These are phyloP conservation scores for Magnaporthales sp. DNA, from an alignment of 2,329 filamentous ascomycete species.

Conservation along the genomic window DNA sequence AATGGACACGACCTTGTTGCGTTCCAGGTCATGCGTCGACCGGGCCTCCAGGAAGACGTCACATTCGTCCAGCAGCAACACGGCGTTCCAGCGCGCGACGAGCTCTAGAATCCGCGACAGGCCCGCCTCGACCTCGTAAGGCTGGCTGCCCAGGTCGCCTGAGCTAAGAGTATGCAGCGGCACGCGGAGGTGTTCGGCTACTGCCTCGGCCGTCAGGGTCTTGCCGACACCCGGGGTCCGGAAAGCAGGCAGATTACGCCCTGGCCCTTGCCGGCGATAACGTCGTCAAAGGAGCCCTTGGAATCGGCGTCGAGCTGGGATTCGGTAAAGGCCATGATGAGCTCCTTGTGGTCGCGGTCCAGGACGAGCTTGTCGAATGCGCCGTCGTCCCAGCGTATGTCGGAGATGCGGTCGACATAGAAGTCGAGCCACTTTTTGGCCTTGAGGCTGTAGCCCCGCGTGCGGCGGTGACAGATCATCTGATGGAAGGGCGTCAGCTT, in stretches of 20 bases:
- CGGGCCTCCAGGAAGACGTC: constrained; percentile 26
- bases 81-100: constrained; percentile 63
- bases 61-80: constrained; percentile 64
- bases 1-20: constrained; percentile 30
- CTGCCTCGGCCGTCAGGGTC: constrained; percentile 32
- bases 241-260: constrained; percentile 27
- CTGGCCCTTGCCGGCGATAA: constrained; percentile 42
- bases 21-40: constrained; percentile 21
- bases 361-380: constrained; percentile 42
- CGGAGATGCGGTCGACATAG: constrained; percentile 32
- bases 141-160: constrained; percentile 62
- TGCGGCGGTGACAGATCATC: constrained; percentile 21
- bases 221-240: constrained; percentile 27
- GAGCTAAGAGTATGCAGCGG: constrained; percentile 46
- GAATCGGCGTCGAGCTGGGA: constrained; percentile 31
- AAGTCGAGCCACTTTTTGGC: constrained; percentile 41
- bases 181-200: constrained; percentile 38
- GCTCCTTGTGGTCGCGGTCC: constrained; percentile 38
- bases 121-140: constrained; percentile 54
- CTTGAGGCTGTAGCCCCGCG: constrained; percentile 39
- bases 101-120: constrained; percentile 63
- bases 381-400: constrained; percentile 37
- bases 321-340: constrained; percentile 41
- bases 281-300: constrained; percentile 33
- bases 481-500: constrained; percentile 23